phyloP scores from a whole-genome alignment of 2,329 filamentous ascomycete genomes.

The Camptophora hylomeconis region DNA sequence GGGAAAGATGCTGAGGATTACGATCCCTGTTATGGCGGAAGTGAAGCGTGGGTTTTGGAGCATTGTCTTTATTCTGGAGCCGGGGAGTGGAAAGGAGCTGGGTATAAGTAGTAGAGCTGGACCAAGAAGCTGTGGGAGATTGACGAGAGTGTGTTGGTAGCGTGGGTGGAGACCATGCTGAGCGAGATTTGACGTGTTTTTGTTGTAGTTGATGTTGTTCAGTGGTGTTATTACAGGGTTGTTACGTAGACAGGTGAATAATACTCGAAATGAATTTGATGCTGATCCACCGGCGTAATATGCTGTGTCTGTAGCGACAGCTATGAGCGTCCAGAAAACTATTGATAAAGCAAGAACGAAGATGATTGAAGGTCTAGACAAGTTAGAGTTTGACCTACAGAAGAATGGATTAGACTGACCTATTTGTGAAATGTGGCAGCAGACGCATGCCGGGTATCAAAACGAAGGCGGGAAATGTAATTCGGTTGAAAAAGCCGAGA shows the following conservation, averaged over 20 bases:
- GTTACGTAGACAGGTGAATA: conserved; percentile 40
- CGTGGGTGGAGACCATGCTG: conserved; percentile 65
- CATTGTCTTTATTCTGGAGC: conserved; percentile 16
- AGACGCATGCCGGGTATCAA: conserved; percentile 71
- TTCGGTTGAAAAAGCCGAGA: conserved; percentile 87
- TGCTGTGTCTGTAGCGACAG: conserved; percentile 69
- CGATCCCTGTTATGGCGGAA: conserved; percentile 31
- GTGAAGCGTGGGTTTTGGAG: conserved; percentile 25
- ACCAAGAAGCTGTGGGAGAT: conserved; percentile 59
- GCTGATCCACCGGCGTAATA: conserved; percentile 50
- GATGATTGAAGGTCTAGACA: conserved; percentile 42
- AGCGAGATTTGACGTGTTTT: conserved; percentile 55
- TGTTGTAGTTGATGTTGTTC: conserved; percentile 68
- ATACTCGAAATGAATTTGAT: conserved; percentile 23
- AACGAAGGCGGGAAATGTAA: conserved; percentile 91
- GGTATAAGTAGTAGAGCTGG: conserved; percentile 51
- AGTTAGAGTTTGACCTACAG: conserved; percentile 3
- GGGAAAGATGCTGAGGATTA: conserved; percentile 32
- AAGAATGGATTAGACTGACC: conserved; percentile 38
- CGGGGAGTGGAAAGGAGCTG: conserved; percentile 18
- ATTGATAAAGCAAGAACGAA: conserved; percentile 52
- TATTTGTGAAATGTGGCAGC: conserved; percentile 71
- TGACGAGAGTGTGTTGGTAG: conserved; percentile 63
- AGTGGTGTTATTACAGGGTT: conserved; percentile 61
- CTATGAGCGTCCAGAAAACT: conserved; percentile 54